Evolutionary conservation across 345 rosid genomes (phyloP).

Genomic region (Rhodomyrtus tomentosa): DNA sequence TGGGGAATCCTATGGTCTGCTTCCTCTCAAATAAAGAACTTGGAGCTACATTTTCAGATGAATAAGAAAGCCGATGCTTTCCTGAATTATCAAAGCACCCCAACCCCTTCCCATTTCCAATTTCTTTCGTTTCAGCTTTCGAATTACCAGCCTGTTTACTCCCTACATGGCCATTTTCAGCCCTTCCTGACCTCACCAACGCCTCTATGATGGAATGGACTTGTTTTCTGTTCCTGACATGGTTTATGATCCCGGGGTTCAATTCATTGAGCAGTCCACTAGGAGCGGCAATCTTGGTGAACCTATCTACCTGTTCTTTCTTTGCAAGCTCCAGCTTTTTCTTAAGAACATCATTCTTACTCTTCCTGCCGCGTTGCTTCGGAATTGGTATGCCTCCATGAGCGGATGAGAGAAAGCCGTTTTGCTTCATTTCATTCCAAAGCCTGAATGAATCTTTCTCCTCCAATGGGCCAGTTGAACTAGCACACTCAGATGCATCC

Average conservation of each 20-base stretch:
- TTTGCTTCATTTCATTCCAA: conserved; percentile 89
- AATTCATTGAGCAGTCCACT: conserved; percentile 79
- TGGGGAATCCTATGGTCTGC: conserved; percentile 9
- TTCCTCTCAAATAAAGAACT: conserved; percentile 14
- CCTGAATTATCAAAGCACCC: conserved; percentile 17
- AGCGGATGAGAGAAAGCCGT: conserved; percentile 69
- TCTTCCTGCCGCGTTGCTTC: conserved; percentile 58
- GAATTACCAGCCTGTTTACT: conserved; percentile 12
- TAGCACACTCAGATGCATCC: conserved; percentile 65
- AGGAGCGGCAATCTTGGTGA: conserved; percentile 78
- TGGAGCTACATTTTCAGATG: conserved; percentile 14
- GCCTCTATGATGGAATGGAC: conserved; percentile 89
- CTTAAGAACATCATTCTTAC: conserved; percentile 41
- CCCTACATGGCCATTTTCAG: conserved; percentile 11
- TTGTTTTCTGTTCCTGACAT: conserved; percentile 77
- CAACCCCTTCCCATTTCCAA: conserved; percentile 3
- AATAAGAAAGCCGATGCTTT: conserved; percentile 11
- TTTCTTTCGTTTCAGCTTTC: conserved; percentile 22
- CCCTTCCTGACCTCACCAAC: conserved; percentile 48
- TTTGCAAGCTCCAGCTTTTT: conserved; percentile 61
- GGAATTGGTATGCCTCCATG: conserved; percentile 55
- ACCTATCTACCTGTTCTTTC: conserved; percentile 69
- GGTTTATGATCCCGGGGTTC: conserved; percentile 92
- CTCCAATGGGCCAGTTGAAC: conserved; percentile 37
- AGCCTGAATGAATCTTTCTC: conserved; percentile 52